Evolutionary conservation across 768 basidiomycete genomes (phyloP).

Genomic region (Nidularia sp.): DNA sequence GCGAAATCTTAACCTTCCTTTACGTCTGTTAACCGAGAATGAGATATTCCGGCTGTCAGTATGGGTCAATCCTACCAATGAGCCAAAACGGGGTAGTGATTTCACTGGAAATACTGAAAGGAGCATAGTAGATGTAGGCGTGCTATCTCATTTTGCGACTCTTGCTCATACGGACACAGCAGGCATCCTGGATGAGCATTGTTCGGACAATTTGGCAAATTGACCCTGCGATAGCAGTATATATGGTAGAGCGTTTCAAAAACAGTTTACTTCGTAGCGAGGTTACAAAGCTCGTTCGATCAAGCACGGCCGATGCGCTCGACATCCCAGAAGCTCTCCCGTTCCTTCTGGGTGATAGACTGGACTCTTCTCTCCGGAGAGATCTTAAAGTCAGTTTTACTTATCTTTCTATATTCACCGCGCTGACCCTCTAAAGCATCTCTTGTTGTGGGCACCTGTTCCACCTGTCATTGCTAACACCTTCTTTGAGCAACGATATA

Average conservation of each 20-base stretch:
- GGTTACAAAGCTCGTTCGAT: slow-evolving; percentile 69
- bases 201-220: slow-evolving; percentile 78
- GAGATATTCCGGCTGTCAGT: slow-evolving; percentile 84
- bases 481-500: slow-evolving; percentile 82
- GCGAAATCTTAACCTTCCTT: slow-evolving; percentile 63
- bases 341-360: slow-evolving; percentile 71
- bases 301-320: slow-evolving; percentile 64
- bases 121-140: slow-evolving; percentile 56
- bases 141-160: background rate
- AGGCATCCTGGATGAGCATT: slow-evolving; percentile 66
- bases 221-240: slow-evolving; percentile 77
- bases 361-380: slow-evolving; percentile 51
- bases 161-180: slow-evolving; percentile 1
- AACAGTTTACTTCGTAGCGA: slow-evolving; percentile 60
- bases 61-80: slow-evolving; percentile 87
- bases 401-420: background rate
- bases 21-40: slow-evolving; percentile 85
- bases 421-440: slow-evolving; percentile 45
- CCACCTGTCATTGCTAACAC: slow-evolving; percentile 79
- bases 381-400: slow-evolving; percentile 66
- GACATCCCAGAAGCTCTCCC: slow-evolving; percentile 78
- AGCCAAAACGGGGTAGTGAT: slow-evolving; percentile 64
- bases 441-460: slow-evolving; percentile 86
- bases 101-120: slow-evolving; percentile 48
- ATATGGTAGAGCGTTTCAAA: slow-evolving; percentile 89